Evolutionary conservation across 139 green algal genomes (phyloP).

Genomic region (Chlamydomonas eustigma): DNA sequence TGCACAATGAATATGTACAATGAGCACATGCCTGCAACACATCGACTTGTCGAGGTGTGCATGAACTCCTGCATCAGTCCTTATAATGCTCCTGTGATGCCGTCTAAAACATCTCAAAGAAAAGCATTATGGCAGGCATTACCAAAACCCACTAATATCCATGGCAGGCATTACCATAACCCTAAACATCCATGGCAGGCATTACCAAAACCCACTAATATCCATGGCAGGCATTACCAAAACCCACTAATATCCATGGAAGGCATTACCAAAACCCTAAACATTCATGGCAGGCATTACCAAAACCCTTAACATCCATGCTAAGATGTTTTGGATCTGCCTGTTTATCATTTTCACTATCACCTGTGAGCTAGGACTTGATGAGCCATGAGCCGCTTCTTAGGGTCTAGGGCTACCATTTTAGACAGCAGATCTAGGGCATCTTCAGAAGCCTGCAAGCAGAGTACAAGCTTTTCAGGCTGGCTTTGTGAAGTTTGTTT

Average conservation of each 20-base stretch:
- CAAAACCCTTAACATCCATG: not conserved
- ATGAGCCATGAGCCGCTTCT: not conserved
- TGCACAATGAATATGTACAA: too few species aligned
- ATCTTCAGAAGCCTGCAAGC: not conserved
- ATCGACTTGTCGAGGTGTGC: too few species aligned
- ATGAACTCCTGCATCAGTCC: too few species aligned
- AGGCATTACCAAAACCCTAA: not conserved
- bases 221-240: not conserved
- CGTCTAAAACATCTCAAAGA: too few species aligned
- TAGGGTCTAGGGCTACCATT: not conserved
- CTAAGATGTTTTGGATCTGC: not conserved
- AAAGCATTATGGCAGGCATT: not conserved
- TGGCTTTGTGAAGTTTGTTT: too few species aligned
- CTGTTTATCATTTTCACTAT: not conserved
- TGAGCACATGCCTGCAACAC: too few species aligned
- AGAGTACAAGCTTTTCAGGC: too few species aligned
- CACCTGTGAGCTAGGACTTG: conserved; percentile 2
- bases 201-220: not conserved
- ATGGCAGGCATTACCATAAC: not conserved
- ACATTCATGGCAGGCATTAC: not conserved
- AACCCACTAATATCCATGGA: not conserved
- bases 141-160: not conserved
- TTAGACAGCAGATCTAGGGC: conserved; percentile 11
- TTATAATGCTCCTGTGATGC: too few species aligned
- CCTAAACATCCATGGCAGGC: not conserved